These are phyloP conservation scores for Phialophora macrospora DNA, from an alignment of 2,329 filamentous ascomycete species.

Conservation along the genomic window DNA sequence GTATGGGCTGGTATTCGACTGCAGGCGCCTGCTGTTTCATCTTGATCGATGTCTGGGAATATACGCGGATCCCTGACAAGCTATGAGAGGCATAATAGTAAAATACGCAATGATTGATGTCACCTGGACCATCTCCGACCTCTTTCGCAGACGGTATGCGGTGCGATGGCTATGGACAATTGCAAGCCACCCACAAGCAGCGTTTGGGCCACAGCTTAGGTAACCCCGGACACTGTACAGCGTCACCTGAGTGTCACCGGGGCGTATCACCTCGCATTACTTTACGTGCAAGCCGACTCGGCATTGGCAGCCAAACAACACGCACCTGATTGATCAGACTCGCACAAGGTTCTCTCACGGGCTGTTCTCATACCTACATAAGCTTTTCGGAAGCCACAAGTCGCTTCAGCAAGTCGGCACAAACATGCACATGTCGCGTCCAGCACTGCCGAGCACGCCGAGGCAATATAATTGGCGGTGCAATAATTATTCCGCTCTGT, in stretches of 20 bases:
- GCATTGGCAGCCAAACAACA: not conserved
- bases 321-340: not conserved
- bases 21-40: not conserved
- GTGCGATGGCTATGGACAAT: not conserved
- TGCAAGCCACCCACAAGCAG: not conserved
- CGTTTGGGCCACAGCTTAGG: not conserved
- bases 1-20: not conserved
- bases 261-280: not conserved
- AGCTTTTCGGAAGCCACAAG: not conserved
- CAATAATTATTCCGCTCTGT: conserved; percentile 7
- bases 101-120: not conserved
- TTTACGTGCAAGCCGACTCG: not conserved
- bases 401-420: not conserved
- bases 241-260: too few species aligned
- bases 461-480: conserved; percentile 1
- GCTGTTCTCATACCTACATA: not conserved
- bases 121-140: not conserved
- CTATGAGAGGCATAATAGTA: not conserved
- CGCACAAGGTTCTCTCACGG: not conserved
- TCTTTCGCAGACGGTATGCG: not conserved
- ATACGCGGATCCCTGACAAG: not conserved
- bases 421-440: conserved; percentile 2
- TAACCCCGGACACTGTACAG: not conserved
- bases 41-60: not conserved
- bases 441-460: not conserved